Base-by-base conservation (phyloP, 1,139 yeast genomes). In the Ashbya aceris region DNA sequence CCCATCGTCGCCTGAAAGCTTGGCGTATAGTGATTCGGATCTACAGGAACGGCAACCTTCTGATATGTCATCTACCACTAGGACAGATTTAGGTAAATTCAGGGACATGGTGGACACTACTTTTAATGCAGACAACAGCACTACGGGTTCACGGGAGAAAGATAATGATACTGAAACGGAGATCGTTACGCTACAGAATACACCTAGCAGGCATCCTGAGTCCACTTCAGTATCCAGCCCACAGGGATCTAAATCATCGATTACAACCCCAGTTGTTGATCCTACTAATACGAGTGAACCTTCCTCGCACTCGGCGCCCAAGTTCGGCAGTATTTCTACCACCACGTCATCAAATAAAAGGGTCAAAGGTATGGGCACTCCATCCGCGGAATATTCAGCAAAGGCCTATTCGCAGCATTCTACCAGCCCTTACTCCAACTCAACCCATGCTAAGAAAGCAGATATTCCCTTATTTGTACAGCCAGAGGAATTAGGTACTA, bases 401-500 rank as follows among this genome's bases (percentile, higher is more conserved):
- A 29, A 11, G 31, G 3, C 31, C 3, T n/a, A n/a, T 5, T 29
- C 31, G 11, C 13, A 11, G 11, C 13, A 29, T 11, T n/a, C 13
- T n/a, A 5, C 6, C 6, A 29, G 13, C 8, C 27, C 35, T 8
- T 7, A 33, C 20, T 11, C 17, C 11, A 32, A 32, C 29, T 17
- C 23, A 4, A 34, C 2, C 23, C 17, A n/a, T 12, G 11, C 9
- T 27, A 33, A n/a, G 37, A n/a, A 2, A 17, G 27, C 67, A 2
- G 68, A 65, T 41, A 60, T 63, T 4, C 65, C 70, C 9, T 61
- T 81, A 31, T 77, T 79, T 52, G 74, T 81, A 29, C 77, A 77
- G 50, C 87, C 93, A 1, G 76, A 72, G 26, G 85, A 80, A 27
- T 68, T 85, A 40, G 71, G 74, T 27, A 77, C 85, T 0, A 74